A percentile compares a stretch with the other conserved stretches of the same genome.
Evolutionary conservation across 345 rosid genomes (phyloP).

Genomic region (Barbarea vulgaris): DNA sequence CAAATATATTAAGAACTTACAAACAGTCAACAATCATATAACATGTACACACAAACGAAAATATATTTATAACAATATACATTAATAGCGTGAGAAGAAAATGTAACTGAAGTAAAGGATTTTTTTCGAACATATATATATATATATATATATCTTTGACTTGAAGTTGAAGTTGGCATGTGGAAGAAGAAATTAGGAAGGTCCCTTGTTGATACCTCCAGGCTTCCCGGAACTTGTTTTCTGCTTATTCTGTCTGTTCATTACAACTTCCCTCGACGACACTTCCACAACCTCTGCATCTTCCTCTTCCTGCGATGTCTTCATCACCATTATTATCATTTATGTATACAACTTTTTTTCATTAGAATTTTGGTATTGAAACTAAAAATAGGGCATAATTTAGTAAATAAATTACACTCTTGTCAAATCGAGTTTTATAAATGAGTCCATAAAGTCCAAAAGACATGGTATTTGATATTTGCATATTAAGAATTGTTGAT

Average conservation of each 20-base stretch:
- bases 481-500: background rate
- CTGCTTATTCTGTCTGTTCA: background rate
- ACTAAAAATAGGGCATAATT: background rate
- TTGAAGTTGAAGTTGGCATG: conserved; percentile 7
- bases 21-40: background rate
- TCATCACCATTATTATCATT: background rate
- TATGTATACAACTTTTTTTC: background rate
- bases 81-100: background rate
- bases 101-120: background rate
- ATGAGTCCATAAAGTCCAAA: background rate
- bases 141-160: too few relatives aligned
- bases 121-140: background rate
- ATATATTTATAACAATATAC: background rate
- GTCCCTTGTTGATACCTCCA: conserved; percentile 22
- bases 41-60: background rate
- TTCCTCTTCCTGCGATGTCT: conserved; percentile 22
- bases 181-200: background rate
- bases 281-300: conserved; percentile 19
- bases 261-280: conserved; percentile 16
- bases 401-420: background rate
- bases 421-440: background rate
- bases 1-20: background rate
- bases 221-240: conserved; percentile 24
- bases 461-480: background rate
- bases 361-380: background rate